Evolutionary conservation across 371 early-diverging fungal genomes (phyloP), one percentile per base, ranked within the genome.

Genomic region (Mortierella sp.): DNA sequence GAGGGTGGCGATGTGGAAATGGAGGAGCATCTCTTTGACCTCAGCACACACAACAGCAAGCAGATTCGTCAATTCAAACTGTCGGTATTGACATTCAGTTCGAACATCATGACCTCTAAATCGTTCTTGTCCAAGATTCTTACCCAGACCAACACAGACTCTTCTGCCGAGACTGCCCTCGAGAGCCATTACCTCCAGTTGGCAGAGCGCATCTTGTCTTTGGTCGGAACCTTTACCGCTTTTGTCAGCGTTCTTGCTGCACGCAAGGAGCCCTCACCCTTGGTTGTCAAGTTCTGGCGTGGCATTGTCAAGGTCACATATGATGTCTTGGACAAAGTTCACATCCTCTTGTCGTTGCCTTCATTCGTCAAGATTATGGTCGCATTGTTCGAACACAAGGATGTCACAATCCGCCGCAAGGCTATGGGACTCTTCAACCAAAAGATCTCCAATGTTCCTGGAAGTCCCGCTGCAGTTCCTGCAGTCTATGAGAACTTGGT

Each of bases 21-120:
- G 76, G 76, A 76, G 15, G 85, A 86, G 60, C 66, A 67, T 36
- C 68, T 89, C 33, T 90, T 88, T 72, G 88, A 87, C 47, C 52
- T 88, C 24, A 74, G 70, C 43, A 41, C 76, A 11, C 90, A 89
- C 57, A 84, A 84, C 65, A 88, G 84, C 68, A 91, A 92, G 75
- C 92, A 93, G 70, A 85, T 95, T 41, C 91, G 93, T 38, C 92
- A 94, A 48, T 93, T 93, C 87, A 92, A 94, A 71, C 88, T 93
- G 53, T 88, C 92, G 7, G 90, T 89, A 10, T 78, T 94, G 43
- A 90, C 92, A 59, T 95, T 92, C 84, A 88, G 88, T 63, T 87
- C 90, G 43, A 87, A 88, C 64, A 83, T 94, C 5, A 86, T 95
- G 67, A 86, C 84, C 1, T 90, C 91, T 77, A 88, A 88, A 70